Percentiles rank a stretch among this genome's conserved stretches.
Conservation (phyloP, 805 yeast species). For the Maudiozyma pseudohumilis region DNA sequence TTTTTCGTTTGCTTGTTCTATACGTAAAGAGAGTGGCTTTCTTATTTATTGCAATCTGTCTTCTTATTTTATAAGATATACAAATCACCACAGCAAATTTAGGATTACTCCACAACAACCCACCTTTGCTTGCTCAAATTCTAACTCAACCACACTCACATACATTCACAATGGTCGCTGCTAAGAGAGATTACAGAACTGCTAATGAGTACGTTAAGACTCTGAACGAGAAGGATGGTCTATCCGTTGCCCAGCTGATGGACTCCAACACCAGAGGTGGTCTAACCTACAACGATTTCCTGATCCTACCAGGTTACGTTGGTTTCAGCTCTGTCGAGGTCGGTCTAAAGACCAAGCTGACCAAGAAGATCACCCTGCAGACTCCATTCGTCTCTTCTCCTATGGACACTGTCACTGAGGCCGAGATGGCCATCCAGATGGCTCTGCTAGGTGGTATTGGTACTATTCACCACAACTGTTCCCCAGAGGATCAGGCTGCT, state of each 20-base stretch:
- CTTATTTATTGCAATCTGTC: too few relatives aligned
- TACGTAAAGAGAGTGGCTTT: too few relatives aligned
- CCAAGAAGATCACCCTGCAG: slow-evolving; percentile 84
- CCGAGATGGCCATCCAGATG: slow-evolving; percentile 97
- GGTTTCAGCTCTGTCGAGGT: slow-evolving; percentile 76
- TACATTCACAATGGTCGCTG: slow-evolving; percentile 15
- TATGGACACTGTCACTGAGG: slow-evolving; percentile 98
- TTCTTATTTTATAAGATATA: too few relatives aligned
- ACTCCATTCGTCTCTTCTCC: slow-evolving; percentile 97
- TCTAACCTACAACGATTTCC: slow-evolving; percentile 91
- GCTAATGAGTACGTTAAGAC: slow-evolving; percentile 61
- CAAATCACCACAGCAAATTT: too few relatives aligned
- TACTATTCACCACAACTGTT: slow-evolving; percentile 94
- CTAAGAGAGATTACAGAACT: slow-evolving; percentile 36
- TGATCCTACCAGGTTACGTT: slow-evolving; percentile 91
- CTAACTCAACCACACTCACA: too few relatives aligned
- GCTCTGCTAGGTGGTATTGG: slow-evolving; percentile 98
- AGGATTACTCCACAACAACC: too few relatives aligned
- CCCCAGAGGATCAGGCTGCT: slow-evolving; percentile 94
- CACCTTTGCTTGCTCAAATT: too few relatives aligned
- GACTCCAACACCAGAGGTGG: slow-evolving; percentile 91
- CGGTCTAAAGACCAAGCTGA: slow-evolving; percentile 71
- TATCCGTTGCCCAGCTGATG: slow-evolving; percentile 73
- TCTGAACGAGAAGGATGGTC: slow-evolving; percentile 73
- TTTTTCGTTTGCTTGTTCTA: too few relatives aligned